These are phyloP conservation scores for Botryosphaeria agaves DNA, from an alignment of 2,329 filamentous ascomycete species.

Conservation along the genomic window DNA sequence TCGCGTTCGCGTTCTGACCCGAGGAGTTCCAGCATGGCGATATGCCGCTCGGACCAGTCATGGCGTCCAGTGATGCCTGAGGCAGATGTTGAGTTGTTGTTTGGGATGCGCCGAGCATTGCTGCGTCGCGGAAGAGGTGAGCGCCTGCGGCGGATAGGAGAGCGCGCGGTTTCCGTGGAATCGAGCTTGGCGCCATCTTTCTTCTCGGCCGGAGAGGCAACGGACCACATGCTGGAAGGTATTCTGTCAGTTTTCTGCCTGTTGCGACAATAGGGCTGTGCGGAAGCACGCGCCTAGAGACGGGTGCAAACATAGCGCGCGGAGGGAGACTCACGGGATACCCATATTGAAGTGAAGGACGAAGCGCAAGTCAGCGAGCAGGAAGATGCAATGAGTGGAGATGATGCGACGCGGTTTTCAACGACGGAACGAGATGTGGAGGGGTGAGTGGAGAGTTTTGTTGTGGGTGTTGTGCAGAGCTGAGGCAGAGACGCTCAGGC, in stretches of 20 bases:
- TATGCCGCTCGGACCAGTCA: constrained; percentile 4
- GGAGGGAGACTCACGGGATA: constrained; percentile 24
- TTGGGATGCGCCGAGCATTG: not conserved
- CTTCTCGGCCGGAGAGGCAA: constrained; percentile 29
- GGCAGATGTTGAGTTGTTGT: not conserved
- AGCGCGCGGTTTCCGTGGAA: constrained; percentile 33
- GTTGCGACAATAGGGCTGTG: not conserved
- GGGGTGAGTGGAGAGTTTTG: not conserved
- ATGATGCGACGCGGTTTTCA: not conserved
- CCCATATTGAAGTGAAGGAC: constrained; percentile 21
- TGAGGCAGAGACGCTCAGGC: too few species aligned
- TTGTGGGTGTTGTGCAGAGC: too few species aligned
- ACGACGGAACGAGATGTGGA: not conserved
- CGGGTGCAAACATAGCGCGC: not conserved
- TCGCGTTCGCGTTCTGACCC: too few species aligned
- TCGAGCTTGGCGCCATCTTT: constrained; percentile 32
- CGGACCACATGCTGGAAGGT: constrained; percentile 32
- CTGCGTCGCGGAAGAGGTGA: constrained; percentile 1
- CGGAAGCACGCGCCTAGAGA: constrained; percentile 1
- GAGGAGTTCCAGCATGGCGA: constrained; percentile 1
- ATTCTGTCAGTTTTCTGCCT: not conserved
- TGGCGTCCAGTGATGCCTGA: constrained; percentile 7
- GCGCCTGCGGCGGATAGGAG: constrained; percentile 34
- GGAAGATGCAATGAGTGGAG: not conserved
- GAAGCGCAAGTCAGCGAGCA: not conserved